Evolutionary conservation across 257 asterid genomes (phyloP), one percentile per base, ranked within the genome.

Genomic region (Ilex aquifolium): DNA sequence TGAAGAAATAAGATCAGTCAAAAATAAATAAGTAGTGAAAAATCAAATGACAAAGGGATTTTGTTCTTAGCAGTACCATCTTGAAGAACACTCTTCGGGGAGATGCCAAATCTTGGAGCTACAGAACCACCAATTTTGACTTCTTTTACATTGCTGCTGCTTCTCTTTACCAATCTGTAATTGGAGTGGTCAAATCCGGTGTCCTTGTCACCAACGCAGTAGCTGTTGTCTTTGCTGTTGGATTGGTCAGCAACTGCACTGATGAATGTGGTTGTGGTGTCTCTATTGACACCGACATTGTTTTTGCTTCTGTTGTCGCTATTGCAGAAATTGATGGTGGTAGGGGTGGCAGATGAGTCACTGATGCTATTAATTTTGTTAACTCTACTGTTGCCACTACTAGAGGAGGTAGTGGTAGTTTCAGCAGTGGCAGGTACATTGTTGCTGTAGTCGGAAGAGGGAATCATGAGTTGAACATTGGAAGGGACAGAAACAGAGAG

Each of bases 241-340:
- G 42, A 36, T 36, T 36, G 0, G 42, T 36, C 42, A 36, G 42
- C 42, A 36, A 8, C 42, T 36, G 42, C 42, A 12, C 52, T 46
- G 3, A 68, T 46, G 39, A 63, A 52, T 13, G 61, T 21, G 10
- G n/a, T 11, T 31, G 31, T 55, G 39, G 46, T 57, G 31, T 57
- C 42, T 29, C 54, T 48, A 40, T 62, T 72, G 46, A 9, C 63
- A 46, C 10, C 32, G 31, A 36, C 30, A 65, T 65, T 39, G 31
- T 53, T 63, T 44, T 69, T 71, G 57, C 57, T 55, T 69, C 70
- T 70, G 63, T 44, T 56, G 49, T 32, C 53, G 63, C 65, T 64
- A 49, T 32, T 29, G 50, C 30, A n/a, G 17, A 59, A 67, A 59
- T 42, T 31, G 15, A 12, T 39, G 27, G 65, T 12, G 13, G 56